Percentiles rank a stretch among this genome's conserved stretches.
phyloP scores from a whole-genome alignment of 805 yeast genomes.

The Wickerhamiella australiensis region DNA sequence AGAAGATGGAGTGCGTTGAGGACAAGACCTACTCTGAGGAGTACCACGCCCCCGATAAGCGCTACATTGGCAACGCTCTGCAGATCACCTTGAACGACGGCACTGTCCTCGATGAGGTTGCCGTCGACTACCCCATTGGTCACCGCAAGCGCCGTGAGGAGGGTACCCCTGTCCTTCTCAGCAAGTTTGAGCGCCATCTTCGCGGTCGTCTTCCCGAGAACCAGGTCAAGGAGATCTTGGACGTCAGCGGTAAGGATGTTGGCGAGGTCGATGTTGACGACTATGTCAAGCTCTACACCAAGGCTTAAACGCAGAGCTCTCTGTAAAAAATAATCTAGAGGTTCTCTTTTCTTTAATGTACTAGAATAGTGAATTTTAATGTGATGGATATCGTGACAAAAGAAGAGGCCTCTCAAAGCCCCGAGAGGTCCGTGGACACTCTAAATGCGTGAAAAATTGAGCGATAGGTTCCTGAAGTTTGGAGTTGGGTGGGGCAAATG shows the following conservation, averaged over 20 bases:
- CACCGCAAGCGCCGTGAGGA: conserved; percentile 48
- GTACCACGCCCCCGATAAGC: conserved; percentile 45
- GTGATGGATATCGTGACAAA: no score
- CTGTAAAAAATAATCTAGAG: neutral
- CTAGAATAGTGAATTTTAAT: neutral
- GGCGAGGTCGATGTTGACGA: conserved; percentile 37
- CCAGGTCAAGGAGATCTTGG: conserved; percentile 33
- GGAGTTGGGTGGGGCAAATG: no score
- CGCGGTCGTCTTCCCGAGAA: conserved; percentile 34
- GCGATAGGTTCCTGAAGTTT: no score
- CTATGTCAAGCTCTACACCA: conserved; percentile 35
- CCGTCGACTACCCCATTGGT: conserved; percentile 46
- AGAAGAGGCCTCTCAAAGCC: no score
- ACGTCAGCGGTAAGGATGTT: conserved; percentile 29
- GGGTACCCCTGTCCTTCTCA: conserved; percentile 42
- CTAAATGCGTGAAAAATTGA: no score
- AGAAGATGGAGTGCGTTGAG: conserved; percentile 43
- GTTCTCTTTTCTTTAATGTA: neutral
- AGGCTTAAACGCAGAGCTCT: conserved; percentile 17
- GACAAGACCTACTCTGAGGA: conserved; percentile 39
- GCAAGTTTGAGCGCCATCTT: conserved; percentile 42
- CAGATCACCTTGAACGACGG: conserved; percentile 43
- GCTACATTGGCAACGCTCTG: conserved; percentile 46
- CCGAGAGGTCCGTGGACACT: no score
- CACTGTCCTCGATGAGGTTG: conserved; percentile 39